Conservation (phyloP, 768 basidiomycete species). For the Panellus pusillus region DNA sequence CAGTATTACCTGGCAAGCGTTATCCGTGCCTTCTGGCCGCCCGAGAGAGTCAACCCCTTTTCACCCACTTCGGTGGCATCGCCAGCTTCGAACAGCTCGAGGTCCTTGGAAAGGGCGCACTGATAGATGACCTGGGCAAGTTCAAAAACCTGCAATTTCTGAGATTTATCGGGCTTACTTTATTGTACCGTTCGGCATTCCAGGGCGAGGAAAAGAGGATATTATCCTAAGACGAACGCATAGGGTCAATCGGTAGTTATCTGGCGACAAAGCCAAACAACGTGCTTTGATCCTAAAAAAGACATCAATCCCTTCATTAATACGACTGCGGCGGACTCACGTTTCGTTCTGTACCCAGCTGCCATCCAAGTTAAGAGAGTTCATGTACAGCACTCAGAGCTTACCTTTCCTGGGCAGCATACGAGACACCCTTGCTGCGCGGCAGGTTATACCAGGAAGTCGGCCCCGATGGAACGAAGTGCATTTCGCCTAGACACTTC, state of each 20-base stretch:
- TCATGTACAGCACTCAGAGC: slow-evolving; percentile 36
- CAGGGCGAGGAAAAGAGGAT: slow-evolving; percentile 79
- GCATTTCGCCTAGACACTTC: slow-evolving; percentile 55
- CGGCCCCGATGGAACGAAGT: slow-evolving; percentile 52
- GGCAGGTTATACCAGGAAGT: slow-evolving; percentile 73
- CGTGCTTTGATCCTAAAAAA: not conserved
- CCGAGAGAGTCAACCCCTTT: slow-evolving; percentile 48
- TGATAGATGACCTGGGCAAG: slow-evolving; percentile 54
- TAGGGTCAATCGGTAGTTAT: not conserved
- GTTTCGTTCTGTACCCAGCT: slow-evolving; percentile 21
- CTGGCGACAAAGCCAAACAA: not conserved
- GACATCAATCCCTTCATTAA: not conserved
- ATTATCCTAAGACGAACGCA: slow-evolving; percentile 53
- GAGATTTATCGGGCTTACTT: slow-evolving; percentile 22
- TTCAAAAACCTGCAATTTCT: not conserved
- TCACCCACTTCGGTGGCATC: slow-evolving; percentile 63
- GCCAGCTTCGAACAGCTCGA: slow-evolving; percentile 68
- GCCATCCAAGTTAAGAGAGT: not conserved
- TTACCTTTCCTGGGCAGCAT: slow-evolving; percentile 86
- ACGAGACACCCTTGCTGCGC: slow-evolving; percentile 67
- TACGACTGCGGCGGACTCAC: slow-evolving; percentile 28
- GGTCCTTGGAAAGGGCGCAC: slow-evolving; percentile 71
- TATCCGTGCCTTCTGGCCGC: slow-evolving; percentile 46
- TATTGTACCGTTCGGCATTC: slow-evolving; percentile 78
- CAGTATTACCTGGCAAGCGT: slow-evolving; percentile 27